phyloP scores from a whole-genome alignment of 2,329 filamentous ascomycete genomes.

The Beauveria brongniartii region DNA sequence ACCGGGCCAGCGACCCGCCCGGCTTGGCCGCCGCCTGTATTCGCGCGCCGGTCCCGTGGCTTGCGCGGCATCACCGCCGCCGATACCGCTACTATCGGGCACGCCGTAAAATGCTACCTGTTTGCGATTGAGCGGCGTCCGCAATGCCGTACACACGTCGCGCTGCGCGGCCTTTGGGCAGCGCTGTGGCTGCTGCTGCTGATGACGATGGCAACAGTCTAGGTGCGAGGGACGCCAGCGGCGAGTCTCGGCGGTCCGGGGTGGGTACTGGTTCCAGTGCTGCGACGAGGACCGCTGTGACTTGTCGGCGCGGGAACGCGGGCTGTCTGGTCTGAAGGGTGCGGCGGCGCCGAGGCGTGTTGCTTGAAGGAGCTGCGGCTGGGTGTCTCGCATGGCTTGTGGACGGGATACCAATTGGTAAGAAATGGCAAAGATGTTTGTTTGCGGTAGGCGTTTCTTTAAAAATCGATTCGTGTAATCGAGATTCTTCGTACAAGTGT shows the following conservation, averaged over 20 bases:
- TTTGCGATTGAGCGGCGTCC: background rate
- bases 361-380: background rate
- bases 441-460: too few relatives aligned
- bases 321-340: background rate
- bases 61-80: background rate
- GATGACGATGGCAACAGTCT: background rate
- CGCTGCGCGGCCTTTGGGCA: background rate
- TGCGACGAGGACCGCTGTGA: background rate
- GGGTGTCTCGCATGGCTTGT: background rate
- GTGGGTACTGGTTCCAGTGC: background rate
- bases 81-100: background rate
- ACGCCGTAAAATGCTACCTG: background rate
- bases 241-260: background rate
- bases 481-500: too few relatives aligned
- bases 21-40: background rate
- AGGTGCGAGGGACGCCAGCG: background rate
- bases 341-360: background rate
- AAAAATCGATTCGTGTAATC: too few relatives aligned
- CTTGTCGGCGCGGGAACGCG: background rate
- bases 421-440: too few relatives aligned
- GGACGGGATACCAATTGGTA: too few relatives aligned
- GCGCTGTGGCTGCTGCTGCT: background rate
- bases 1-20: background rate
- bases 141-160: background rate
- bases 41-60: background rate